These are phyloP conservation scores for Penicillium samsonianum DNA, from an alignment of 495 filamentous ascomycete species.

Conservation along the genomic window DNA sequence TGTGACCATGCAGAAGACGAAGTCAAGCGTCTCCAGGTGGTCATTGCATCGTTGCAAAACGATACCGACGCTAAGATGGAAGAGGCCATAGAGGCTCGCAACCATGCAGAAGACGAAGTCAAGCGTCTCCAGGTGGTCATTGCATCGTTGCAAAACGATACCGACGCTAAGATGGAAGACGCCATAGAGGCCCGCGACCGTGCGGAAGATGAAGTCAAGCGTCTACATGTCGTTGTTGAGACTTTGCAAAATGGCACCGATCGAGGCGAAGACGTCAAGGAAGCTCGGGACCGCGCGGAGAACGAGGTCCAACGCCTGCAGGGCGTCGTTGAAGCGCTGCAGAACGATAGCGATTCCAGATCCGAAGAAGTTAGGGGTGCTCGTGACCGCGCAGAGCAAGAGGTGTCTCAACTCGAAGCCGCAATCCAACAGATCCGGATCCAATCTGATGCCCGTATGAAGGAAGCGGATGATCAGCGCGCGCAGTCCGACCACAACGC, in stretches of 20 bases:
- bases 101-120: constrained; percentile 7
- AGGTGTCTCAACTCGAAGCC: constrained; percentile 39
- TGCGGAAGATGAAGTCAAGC: constrained; percentile 22
- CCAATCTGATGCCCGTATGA: constrained; percentile 37
- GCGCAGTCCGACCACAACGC: constrained; percentile 46
- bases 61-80: not conserved
- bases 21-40: constrained; percentile 17
- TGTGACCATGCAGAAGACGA: constrained; percentile 14
- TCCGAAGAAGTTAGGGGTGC: constrained; percentile 23
- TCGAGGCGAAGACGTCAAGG: constrained; percentile 19
- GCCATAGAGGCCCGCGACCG: constrained; percentile 16
- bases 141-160: constrained; percentile 1
- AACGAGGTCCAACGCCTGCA: constrained; percentile 26
- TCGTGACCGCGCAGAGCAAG: constrained; percentile 33
- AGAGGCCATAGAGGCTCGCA: not conserved
- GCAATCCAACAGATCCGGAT: constrained; percentile 40
- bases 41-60: constrained; percentile 10
- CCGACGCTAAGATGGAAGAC: constrained; percentile 16
- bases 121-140: constrained; percentile 3
- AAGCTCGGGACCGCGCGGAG: constrained; percentile 16
- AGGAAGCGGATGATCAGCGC: constrained; percentile 31
- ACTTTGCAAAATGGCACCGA: constrained; percentile 7
- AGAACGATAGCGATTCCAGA: constrained; percentile 20
- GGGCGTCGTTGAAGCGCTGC: constrained; percentile 13
- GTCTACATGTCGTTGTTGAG: constrained; percentile 21